Evolutionary conservation across 192 early-diverging fungal genomes (phyloP).

Genomic region (Lunasporangiospora selenospora): DNA sequence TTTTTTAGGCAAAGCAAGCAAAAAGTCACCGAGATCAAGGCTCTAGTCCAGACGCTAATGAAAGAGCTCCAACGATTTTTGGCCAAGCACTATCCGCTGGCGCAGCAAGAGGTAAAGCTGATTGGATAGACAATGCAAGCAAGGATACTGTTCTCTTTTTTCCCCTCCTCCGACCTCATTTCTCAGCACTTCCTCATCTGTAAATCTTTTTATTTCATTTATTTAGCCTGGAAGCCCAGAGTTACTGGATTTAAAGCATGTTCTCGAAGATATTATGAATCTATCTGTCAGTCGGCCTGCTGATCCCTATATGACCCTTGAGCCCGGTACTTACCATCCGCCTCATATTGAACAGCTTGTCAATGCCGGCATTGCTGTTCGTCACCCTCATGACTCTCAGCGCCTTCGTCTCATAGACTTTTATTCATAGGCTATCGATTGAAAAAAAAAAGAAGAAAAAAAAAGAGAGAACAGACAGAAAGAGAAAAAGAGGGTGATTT

Average conservation of each 20-base stretch:
- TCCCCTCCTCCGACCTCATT: background rate
- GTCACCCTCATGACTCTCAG: slow-evolving; percentile 55
- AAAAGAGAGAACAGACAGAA: no score
- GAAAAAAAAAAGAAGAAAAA: no score
- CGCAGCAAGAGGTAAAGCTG: slow-evolving; percentile 25
- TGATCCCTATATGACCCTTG: slow-evolving; percentile 52
- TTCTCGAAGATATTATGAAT: slow-evolving; percentile 62
- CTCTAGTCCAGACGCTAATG: slow-evolving; percentile 26
- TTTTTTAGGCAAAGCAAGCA: background rate
- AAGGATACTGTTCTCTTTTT: background rate
- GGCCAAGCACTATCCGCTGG: slow-evolving; percentile 16
- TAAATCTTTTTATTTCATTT: background rate
- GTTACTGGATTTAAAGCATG: slow-evolving; percentile 20
- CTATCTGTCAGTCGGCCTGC: slow-evolving; percentile 35
- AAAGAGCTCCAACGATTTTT: slow-evolving; percentile 25
- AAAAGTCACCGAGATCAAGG: slow-evolving; percentile 10
- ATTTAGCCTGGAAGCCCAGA: slow-evolving; percentile 7
- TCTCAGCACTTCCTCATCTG: background rate
- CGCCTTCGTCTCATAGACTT: slow-evolving; percentile 52
- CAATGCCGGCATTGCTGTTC: slow-evolving; percentile 54
- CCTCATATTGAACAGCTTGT: slow-evolving; percentile 61
- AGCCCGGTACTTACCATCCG: slow-evolving; percentile 55
- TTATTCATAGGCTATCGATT: slow-evolving; percentile 38
- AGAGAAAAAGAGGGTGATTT: no score
- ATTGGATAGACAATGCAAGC: no score